Conservation (phyloP, 2,329 filamentous ascomycete genomes). For the Cytospora piceicola region DNA sequence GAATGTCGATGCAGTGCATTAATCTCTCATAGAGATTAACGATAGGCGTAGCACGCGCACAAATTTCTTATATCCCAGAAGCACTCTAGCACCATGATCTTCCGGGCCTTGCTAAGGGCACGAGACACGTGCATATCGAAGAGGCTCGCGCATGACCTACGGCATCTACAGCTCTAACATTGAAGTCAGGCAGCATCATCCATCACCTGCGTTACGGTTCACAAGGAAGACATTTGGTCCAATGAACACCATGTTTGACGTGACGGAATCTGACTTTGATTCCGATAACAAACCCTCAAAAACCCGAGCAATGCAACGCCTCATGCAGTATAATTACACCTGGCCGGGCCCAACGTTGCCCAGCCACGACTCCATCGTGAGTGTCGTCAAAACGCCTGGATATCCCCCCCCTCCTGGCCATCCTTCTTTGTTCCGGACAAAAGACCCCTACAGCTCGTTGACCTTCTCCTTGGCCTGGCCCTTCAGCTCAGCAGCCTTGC, state of each 20-base stretch:
- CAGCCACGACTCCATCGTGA: background rate
- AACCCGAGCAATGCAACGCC: slow-evolving; percentile 29
- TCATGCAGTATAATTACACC: slow-evolving; percentile 3
- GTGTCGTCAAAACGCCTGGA: background rate
- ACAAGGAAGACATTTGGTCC: background rate
- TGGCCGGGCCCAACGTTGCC: background rate
- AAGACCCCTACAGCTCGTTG: slow-evolving; percentile 24
- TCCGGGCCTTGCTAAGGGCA: too few relatives aligned
- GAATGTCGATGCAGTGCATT: too few relatives aligned
- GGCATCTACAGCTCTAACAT: too few relatives aligned
- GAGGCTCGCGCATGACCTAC: too few relatives aligned
- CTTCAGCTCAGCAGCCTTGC: slow-evolving; percentile 33
- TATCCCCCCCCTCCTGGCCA: background rate
- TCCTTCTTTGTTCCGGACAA: background rate
- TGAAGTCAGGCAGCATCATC: background rate
- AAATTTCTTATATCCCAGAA: too few relatives aligned
- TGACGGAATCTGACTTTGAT: slow-evolving; percentile 5
- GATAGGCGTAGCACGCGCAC: too few relatives aligned
- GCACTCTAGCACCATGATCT: too few relatives aligned
- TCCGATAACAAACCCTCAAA: slow-evolving; percentile 16
- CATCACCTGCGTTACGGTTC: background rate
- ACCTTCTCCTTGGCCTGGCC: slow-evolving; percentile 31
- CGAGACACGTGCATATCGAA: too few relatives aligned
- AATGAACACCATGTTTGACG: background rate
- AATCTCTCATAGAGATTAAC: too few relatives aligned